Evolutionary conservation across 257 asterid genomes (phyloP).

Genomic region (Linaria vulgaris): DNA sequence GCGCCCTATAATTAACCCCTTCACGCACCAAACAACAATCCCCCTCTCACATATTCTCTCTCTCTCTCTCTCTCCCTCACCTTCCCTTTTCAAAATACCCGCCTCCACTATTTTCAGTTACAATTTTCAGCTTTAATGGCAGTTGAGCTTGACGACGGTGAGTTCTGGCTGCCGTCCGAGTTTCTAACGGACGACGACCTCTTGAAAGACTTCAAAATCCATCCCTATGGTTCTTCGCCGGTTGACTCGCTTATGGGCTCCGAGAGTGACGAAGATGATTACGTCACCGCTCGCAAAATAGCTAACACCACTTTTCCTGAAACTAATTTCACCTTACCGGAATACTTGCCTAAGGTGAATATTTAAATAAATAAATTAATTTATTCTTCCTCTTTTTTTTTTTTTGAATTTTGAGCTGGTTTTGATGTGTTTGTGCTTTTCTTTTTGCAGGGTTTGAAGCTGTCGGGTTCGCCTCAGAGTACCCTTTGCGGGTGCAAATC

Average conservation of each 20-base stretch:
- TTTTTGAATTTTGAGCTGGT: too few species aligned
- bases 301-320: slow-evolving; percentile 39
- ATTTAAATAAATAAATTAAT: slow-evolving; percentile 27
- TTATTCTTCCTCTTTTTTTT: too few species aligned
- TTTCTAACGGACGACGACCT: slow-evolving; percentile 29
- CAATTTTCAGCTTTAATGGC: slow-evolving; percentile 4
- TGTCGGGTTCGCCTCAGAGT: slow-evolving; percentile 75
- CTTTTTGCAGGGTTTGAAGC: slow-evolving; percentile 23
- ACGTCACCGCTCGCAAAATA: slow-evolving; percentile 37
- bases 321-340: slow-evolving; percentile 17
- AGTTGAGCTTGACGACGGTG: slow-evolving; percentile 3
- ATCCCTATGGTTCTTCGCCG: slow-evolving; percentile 35
- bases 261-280: slow-evolving; percentile 78
- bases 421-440: neutral
- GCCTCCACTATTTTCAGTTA: neutral
- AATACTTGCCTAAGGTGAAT: too few species aligned
- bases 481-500: slow-evolving; percentile 57
- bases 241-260: slow-evolving; percentile 62
- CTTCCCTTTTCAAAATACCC: slow-evolving; percentile 1
- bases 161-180: slow-evolving; percentile 28
- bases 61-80: neutral
- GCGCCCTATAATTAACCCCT: slow-evolving; percentile 25
- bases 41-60: too few species aligned
- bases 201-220: slow-evolving; percentile 9
- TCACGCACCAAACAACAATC: slow-evolving; percentile 18